Conservation (phyloP, 441 rosid genomes). For the Adansonia madagascariensis region DNA sequence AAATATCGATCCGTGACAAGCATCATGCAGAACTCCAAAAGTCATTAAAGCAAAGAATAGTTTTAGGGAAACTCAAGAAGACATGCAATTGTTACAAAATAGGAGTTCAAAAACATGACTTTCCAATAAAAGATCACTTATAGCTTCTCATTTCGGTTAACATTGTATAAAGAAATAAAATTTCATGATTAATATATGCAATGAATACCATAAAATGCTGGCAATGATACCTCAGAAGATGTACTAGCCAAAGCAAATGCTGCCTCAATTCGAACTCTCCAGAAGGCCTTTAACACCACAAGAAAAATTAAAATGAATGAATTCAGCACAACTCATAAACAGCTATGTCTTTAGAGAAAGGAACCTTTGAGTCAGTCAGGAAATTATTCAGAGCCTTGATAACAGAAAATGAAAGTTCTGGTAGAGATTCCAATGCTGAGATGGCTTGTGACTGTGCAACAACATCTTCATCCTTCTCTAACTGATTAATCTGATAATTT, state of each 20-base stretch:
- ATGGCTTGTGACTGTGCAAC: conserved; percentile 97
- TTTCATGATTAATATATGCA: background rate
- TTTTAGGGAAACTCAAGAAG: background rate
- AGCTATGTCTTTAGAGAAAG: conserved; percentile 31
- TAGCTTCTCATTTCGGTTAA: background rate
- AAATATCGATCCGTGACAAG: background rate
- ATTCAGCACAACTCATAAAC: conserved; percentile 20
- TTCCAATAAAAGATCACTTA: background rate
- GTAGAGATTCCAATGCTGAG: conserved; percentile 70
- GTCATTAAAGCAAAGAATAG: background rate
- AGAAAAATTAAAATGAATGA: conserved; percentile 19
- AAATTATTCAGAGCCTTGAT: conserved; percentile 79
- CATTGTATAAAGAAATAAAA: background rate
- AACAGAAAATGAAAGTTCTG: conserved; percentile 78
- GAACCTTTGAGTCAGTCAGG: conserved; percentile 87
- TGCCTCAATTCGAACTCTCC: conserved; percentile 98
- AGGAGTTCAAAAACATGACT: background rate
- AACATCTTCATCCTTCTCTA: conserved; percentile 98
- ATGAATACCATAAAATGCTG: background rate
- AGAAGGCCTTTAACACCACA: conserved; percentile 67
- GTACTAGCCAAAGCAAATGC: conserved; percentile 93
- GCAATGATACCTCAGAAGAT: conserved; percentile 76
- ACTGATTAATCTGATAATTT: conserved; percentile 77
- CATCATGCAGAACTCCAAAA: background rate
- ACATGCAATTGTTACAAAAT: conserved; percentile 7